Evolutionary conservation across 1,139 yeast genomes (phyloP), one percentile per base, ranked within the genome.

Genomic region (Lodderomyces pseudojiufengensis): DNA sequence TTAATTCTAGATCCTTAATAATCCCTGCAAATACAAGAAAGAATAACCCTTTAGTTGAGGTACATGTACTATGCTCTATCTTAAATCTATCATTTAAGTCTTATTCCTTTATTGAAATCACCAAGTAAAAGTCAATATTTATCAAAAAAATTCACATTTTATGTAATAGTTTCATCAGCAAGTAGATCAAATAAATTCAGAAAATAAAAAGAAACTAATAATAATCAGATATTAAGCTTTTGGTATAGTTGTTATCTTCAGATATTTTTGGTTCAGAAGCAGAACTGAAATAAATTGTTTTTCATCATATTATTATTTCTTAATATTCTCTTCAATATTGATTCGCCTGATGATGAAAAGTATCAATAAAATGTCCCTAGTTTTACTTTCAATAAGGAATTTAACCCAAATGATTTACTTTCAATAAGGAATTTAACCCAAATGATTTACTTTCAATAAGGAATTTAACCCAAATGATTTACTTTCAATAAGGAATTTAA

Each of bases 211-310:
- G n/a, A 9, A 6, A 21, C 16, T 13, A 27, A 20, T 28, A 23
- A 20, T 28, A 28, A 20, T 28, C 31, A 28, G 31, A 28, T 28
- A 16, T 28, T 20, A 24, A 28, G 31, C 31, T 13, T 63, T 65
- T 63, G 65, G 71, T 41, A 38, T 36, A 33, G 22, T 41, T 45
- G 61, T 68, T 80, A 69, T 82, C 90, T 82, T 82, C 90, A 76
- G 63, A 59, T 59, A 48, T 55, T 51, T 40, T 67, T 69, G 76
- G 77, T 72, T 83, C 92, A 83, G 92, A 83, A 83, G 92, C 92
- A 83, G 92, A 83, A 83, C 92, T 83, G 92, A 79, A 70, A 59
- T 56, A 29, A 40, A 53, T 55, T 50, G 64, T 63, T 64, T 74
- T 59, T 81, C 88, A 81, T 81, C 87, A 77, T 62, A 42, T 49